Evolutionary conservation across 2,329 filamentous ascomycete species (phyloP).

Genomic region (Dactylellina cionopaga): DNA sequence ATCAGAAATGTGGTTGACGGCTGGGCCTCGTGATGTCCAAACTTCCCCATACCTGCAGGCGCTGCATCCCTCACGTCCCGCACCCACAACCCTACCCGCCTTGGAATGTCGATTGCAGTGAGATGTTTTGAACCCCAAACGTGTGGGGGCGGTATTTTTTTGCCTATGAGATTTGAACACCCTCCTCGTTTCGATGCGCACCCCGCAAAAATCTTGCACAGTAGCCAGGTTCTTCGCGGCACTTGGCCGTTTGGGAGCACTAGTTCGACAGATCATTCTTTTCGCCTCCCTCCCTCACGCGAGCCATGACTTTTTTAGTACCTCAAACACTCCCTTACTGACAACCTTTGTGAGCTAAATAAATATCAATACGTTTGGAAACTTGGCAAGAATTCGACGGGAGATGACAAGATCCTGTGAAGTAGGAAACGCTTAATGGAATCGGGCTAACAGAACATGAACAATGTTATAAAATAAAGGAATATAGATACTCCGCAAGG

Average conservation of each 20-base stretch:
- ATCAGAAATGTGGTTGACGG: slow-evolving; percentile 18
- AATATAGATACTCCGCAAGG: too few species aligned
- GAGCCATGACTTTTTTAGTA: slow-evolving; percentile 7
- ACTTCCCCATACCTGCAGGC: slow-evolving; percentile 10
- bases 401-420: too few species aligned
- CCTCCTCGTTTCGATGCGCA: slow-evolving; percentile 21
- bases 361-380: too few species aligned
- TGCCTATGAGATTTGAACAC: background rate
- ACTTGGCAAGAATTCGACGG: too few species aligned
- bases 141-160: slow-evolving; percentile 47
- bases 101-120: background rate
- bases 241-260: slow-evolving; percentile 29
- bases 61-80: slow-evolving; percentile 14
- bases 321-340: too few species aligned
- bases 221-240: slow-evolving; percentile 30
- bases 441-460: too few species aligned
- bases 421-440: too few species aligned
- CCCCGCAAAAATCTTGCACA: slow-evolving; percentile 34
- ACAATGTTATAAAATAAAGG: too few species aligned
- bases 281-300: slow-evolving; percentile 32
- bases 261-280: slow-evolving; percentile 25
- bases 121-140: background rate
- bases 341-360: too few species aligned
- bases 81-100: slow-evolving; percentile 6
- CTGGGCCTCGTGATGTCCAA: slow-evolving; percentile 24